Conservation (phyloP, 768 basidiomycete genomes). For the Hygrophoropsis aurantiaca region DNA sequence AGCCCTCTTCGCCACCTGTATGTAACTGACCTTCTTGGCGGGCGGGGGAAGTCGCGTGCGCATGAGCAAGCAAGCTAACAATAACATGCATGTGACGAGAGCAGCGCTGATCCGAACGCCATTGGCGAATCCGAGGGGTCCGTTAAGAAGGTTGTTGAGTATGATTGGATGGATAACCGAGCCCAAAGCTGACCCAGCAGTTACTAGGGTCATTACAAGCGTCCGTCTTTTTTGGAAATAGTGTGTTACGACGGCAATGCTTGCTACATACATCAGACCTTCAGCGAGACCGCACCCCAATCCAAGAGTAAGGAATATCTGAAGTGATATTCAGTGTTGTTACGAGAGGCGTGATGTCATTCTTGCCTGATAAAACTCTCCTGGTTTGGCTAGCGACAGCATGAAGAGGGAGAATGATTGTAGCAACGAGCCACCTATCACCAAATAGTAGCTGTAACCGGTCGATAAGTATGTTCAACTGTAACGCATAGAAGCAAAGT, state of each 20-base stretch:
- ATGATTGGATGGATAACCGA: conserved; percentile 15
- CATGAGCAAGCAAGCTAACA: conserved; percentile 25
- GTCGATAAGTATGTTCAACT: not conserved
- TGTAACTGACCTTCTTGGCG: conserved; percentile 7
- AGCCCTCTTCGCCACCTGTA: not conserved
- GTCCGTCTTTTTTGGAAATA: conserved; percentile 38
- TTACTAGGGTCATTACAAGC: conserved; percentile 39
- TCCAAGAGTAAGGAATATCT: conserved; percentile 48
- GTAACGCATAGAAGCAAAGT: not conserved
- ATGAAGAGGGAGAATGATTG: conserved; percentile 42
- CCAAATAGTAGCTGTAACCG: conserved; percentile 37
- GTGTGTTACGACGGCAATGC: conserved; percentile 39
- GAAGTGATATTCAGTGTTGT: not conserved
- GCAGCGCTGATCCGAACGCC: conserved; percentile 44
- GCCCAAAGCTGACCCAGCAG: conserved; percentile 31
- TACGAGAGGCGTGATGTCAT: not conserved
- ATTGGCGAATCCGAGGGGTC: conserved; percentile 30
- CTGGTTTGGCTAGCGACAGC: conserved; percentile 42
- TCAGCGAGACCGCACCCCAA: conserved; percentile 40
- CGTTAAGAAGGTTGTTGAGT: conserved; percentile 22
- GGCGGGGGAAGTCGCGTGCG: conserved; percentile 35
- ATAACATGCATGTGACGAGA: conserved; percentile 33
- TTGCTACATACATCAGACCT: conserved; percentile 44
- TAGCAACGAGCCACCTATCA: conserved; percentile 45
- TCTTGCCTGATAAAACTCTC: conserved; percentile 39